These are phyloP conservation scores for Cyberlindnera nakhonratchasimensis DNA, from an alignment of 805 yeast species.

Conservation along the genomic window DNA sequence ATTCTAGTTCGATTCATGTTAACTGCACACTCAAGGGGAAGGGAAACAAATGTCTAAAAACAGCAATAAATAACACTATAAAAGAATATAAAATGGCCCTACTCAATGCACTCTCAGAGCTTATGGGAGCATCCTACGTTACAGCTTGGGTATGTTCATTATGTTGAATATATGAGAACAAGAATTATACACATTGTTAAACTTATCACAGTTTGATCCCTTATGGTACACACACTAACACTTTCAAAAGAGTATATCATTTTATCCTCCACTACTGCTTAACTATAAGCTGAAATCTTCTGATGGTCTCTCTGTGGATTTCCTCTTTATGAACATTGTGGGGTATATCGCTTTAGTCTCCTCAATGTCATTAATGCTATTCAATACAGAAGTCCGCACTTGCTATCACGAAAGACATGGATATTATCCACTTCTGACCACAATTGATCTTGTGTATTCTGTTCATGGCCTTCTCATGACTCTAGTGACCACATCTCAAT, in stretches of 20 bases:
- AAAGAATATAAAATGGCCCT: neutral
- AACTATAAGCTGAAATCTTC: slow-evolving; percentile 40
- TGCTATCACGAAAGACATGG: slow-evolving; percentile 32
- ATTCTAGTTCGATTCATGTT: too few relatives aligned
- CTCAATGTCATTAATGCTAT: slow-evolving; percentile 43
- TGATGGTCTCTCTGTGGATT: slow-evolving; percentile 50
- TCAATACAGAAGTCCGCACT: slow-evolving; percentile 30
- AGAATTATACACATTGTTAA: neutral
- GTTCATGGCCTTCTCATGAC: slow-evolving; percentile 45
- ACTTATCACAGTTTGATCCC: too few relatives aligned
- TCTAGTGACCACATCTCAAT: slow-evolving; percentile 38
- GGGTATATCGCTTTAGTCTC: slow-evolving; percentile 45
- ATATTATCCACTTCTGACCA: slow-evolving; percentile 39
- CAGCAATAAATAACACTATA: neutral
- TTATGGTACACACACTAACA: neutral
- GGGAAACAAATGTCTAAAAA: too few relatives aligned
- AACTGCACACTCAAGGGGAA: too few relatives aligned
- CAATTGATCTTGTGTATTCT: slow-evolving; percentile 45
- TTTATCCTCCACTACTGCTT: slow-evolving; percentile 45
- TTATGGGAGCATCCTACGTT: slow-evolving; percentile 37
- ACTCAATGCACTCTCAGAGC: slow-evolving; percentile 15
- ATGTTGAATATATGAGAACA: neutral
- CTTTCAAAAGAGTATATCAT: slow-evolving; percentile 40
- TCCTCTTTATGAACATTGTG: slow-evolving; percentile 40
- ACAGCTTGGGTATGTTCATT: slow-evolving; percentile 35